Evolutionary conservation across 768 basidiomycete species (phyloP).

Genomic region (Phanerochaete sordida): DNA sequence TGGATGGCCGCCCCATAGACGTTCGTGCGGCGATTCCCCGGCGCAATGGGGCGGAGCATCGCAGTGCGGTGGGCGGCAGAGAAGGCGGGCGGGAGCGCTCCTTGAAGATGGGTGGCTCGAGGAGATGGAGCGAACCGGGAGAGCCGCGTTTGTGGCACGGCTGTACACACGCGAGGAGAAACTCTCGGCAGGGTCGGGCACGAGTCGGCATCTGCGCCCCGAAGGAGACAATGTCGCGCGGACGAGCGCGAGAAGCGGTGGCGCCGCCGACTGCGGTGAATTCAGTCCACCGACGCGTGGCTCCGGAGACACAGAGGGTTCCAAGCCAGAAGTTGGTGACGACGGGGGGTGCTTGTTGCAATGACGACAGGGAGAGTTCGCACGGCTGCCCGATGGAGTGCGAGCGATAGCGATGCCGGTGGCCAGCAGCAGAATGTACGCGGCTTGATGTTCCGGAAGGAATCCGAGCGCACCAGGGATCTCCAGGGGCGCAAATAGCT

Average conservation of each 20-base stretch:
- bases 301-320: background rate
- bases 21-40: background rate
- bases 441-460: background rate
- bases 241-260: background rate
- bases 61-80: background rate
- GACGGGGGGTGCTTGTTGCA: background rate
- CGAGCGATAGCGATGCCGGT: background rate
- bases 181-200: background rate
- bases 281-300: background rate
- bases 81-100: background rate
- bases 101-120: background rate
- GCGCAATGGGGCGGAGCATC: background rate
- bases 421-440: background rate
- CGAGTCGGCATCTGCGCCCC: background rate
- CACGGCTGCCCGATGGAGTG: background rate
- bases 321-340: background rate
- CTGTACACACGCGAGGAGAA: background rate
- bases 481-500: background rate
- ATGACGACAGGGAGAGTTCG: background rate
- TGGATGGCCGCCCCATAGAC: background rate
- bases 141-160: background rate
- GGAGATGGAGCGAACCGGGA: background rate
- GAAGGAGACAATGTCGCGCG: background rate
- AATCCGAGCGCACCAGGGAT: background rate
- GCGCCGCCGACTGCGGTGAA: background rate